Conservation (phyloP, 345 rosid genomes). For the Linum usitatissimum region DNA sequence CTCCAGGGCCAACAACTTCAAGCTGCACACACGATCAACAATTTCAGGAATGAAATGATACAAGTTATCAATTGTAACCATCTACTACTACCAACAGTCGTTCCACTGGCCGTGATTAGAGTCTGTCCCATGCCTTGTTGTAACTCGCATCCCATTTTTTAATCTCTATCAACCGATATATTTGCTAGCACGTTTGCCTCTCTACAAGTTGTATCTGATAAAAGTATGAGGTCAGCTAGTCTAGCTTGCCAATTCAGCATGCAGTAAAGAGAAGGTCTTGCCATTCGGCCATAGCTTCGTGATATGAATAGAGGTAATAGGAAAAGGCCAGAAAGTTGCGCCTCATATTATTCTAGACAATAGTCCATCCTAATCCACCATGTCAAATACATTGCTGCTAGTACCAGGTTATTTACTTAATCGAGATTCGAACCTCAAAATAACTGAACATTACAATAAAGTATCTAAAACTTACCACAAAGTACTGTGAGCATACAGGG, state of each 20-base stretch:
- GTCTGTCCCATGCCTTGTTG: not conserved
- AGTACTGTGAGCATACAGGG: constrained; percentile 76
- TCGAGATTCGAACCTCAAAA: not conserved
- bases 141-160: no score
- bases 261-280: not conserved
- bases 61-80: constrained; percentile 4
- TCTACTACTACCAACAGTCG: not conserved
- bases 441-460: constrained; percentile 1
- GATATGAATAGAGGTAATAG: not conserved
- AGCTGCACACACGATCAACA: constrained; percentile 35
- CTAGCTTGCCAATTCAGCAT: not conserved
- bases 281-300: not conserved
- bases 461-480: constrained; percentile 45
- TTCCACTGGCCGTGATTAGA: not conserved
- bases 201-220: no score
- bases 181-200: no score
- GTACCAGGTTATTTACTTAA: not conserved
- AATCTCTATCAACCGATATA: no score
- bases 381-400: not conserved
- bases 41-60: constrained; percentile 8
- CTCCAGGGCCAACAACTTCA: constrained; percentile 90
- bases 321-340: not conserved
- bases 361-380: not conserved
- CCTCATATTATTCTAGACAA: not conserved
- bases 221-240: not conserved